These are phyloP conservation scores for Drosera spatulata DNA, from an alignment of 179 eudicot genomes.

Conservation along the genomic window DNA sequence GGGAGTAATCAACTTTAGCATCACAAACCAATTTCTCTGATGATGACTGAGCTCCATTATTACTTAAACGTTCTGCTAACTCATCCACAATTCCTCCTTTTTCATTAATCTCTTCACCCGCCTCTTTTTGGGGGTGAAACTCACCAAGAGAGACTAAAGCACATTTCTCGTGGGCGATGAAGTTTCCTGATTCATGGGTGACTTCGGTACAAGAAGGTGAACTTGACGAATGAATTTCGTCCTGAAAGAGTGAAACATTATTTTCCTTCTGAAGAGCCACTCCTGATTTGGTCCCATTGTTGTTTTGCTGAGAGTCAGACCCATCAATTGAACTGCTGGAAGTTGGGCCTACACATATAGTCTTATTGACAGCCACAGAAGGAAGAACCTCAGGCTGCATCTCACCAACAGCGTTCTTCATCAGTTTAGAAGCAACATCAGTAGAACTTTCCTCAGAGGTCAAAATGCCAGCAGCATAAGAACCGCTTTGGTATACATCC, in stretches of 20 bases:
- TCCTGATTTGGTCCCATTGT: not conserved
- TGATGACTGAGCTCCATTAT: constrained; percentile 4
- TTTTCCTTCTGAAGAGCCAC: not conserved
- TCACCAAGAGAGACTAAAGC: no score
- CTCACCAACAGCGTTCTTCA: constrained; percentile 3
- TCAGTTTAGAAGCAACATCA: constrained; percentile 12
- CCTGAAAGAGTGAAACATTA: not conserved
- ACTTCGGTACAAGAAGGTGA: constrained; percentile 3
- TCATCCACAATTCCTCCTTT: not conserved
- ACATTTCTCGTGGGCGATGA: no score
- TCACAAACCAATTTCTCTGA: not conserved
- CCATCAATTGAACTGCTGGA: constrained; percentile 1
- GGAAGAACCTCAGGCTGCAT: constrained; percentile 2
- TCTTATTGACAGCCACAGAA: not conserved
- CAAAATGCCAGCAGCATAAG: constrained; percentile 2
- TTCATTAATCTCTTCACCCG: not conserved
- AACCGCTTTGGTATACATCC: constrained; percentile 8
- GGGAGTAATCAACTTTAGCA: constrained; percentile 4
- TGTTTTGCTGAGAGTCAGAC: not conserved
- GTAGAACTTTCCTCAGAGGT: constrained; percentile 6
- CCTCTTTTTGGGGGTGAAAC: not conserved
- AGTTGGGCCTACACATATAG: not conserved
- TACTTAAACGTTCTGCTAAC: not conserved
- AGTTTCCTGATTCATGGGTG: no score
- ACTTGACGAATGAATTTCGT: not conserved